Conservation (phyloP, 2,329 filamentous ascomycete species). For the Thelonectria discophora region DNA sequence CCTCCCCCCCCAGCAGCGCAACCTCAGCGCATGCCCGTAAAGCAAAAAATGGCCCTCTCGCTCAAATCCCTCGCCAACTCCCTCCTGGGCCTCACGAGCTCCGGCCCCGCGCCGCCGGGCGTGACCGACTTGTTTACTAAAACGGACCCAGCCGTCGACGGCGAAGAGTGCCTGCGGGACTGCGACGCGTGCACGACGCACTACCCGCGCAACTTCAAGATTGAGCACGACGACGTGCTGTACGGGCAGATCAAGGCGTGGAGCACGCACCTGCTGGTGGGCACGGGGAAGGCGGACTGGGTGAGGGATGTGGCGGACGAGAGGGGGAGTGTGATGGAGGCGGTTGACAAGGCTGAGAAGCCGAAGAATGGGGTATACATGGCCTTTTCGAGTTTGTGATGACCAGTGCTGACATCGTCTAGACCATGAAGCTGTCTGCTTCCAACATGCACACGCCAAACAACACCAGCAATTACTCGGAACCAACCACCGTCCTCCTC, state of each 20-base stretch:
- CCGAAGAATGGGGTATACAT: constrained; percentile 74
- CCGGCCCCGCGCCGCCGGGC: constrained; percentile 40
- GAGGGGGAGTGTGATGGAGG: constrained; percentile 84
- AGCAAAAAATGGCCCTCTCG: constrained; percentile 55
- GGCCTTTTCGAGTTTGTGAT: neutral
- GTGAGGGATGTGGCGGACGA: constrained; percentile 88
- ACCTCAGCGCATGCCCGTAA: constrained; percentile 46
- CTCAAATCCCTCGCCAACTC: constrained; percentile 46
- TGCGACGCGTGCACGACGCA: constrained; percentile 82
- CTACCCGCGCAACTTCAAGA: constrained; percentile 76
- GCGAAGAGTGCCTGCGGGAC: constrained; percentile 88
- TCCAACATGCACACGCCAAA: constrained; percentile 87
- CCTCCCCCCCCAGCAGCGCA: constrained; percentile 21
- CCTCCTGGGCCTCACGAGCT: constrained; percentile 39
- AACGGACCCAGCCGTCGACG: constrained; percentile 80
- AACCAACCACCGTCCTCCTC: constrained; percentile 81
- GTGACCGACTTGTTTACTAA: constrained; percentile 71
- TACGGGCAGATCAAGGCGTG: constrained; percentile 89
- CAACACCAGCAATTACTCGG: constrained; percentile 67
- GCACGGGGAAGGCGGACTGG: constrained; percentile 97
- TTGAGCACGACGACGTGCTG: constrained; percentile 80
- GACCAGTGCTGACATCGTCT: neutral
- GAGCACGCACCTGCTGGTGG: constrained; percentile 89
- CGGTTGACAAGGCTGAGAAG: constrained; percentile 66
- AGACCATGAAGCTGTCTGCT: constrained; percentile 90